Evolutionary conservation across 371 early-diverging fungal genomes (phyloP).

Genomic region (Mucor piriformis): DNA sequence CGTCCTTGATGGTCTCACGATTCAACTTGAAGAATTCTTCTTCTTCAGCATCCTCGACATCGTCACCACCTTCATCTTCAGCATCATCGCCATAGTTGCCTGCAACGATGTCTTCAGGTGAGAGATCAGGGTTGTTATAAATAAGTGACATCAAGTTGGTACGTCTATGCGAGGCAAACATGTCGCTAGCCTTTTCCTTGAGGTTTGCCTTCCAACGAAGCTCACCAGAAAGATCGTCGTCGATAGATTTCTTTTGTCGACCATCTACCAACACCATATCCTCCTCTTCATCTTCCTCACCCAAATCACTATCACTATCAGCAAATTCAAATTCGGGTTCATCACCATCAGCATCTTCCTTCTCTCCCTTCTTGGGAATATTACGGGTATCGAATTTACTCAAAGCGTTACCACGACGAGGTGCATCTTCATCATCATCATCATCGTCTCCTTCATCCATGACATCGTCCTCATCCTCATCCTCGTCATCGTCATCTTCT

Average conservation of each 20-base stretch:
- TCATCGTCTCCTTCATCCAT: slow-evolving; percentile 49
- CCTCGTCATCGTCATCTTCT: slow-evolving; percentile 48
- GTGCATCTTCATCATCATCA: slow-evolving; percentile 39
- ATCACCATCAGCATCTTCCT: slow-evolving; percentile 44
- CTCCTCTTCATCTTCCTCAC: slow-evolving; percentile 53
- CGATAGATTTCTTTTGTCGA: slow-evolving; percentile 34
- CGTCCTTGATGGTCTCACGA: slow-evolving; percentile 36
- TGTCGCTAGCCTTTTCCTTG: slow-evolving; percentile 67
- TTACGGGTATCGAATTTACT: slow-evolving; percentile 54
- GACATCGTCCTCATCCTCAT: slow-evolving; percentile 44
- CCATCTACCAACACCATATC: slow-evolving; percentile 52
- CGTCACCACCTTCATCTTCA: slow-evolving; percentile 40
- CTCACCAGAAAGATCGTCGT: slow-evolving; percentile 57
- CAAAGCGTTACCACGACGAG: slow-evolving; percentile 49
- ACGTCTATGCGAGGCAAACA: slow-evolving; percentile 63
- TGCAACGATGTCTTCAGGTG: slow-evolving; percentile 58
- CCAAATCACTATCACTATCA: slow-evolving; percentile 73
- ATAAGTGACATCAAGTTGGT: slow-evolving; percentile 87
- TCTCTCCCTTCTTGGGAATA: slow-evolving; percentile 51
- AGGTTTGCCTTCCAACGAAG: slow-evolving; percentile 79
- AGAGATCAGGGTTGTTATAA: slow-evolving; percentile 64
- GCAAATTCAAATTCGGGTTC: slow-evolving; percentile 66
- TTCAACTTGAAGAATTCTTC: slow-evolving; percentile 71
- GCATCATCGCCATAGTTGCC: slow-evolving; percentile 43
- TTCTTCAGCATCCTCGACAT: slow-evolving; percentile 59